Evolutionary conservation across 176 grass and related monocot genomes (phyloP).

Genomic region (Poa annua): DNA sequence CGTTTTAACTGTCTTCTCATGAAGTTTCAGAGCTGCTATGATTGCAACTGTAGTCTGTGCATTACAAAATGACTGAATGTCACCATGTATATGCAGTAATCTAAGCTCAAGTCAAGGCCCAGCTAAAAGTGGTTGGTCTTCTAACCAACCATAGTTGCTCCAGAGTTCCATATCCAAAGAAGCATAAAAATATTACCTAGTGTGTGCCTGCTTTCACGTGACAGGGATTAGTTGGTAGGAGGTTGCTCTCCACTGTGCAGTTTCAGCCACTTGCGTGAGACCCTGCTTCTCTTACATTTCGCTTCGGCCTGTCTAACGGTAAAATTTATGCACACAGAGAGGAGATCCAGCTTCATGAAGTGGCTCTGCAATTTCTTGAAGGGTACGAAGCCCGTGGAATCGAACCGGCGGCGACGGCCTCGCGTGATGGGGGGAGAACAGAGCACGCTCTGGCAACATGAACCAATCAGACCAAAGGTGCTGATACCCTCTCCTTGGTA

Average conservation of each 20-base stretch:
- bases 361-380: slow-evolving; percentile 88
- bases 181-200: slow-evolving; percentile 28
- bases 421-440: slow-evolving; percentile 59
- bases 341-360: slow-evolving; percentile 89
- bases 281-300: slow-evolving; percentile 28
- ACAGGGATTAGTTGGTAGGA: slow-evolving; percentile 44
- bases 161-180: neutral
- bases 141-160: neutral
- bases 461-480: slow-evolving; percentile 72
- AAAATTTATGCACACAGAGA: slow-evolving; percentile 50
- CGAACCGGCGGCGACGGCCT: slow-evolving; percentile 55
- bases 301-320: slow-evolving; percentile 38
- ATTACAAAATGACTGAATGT: neutral
- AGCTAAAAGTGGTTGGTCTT: slow-evolving; percentile 1
- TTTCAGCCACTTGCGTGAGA: slow-evolving; percentile 45
- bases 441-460: slow-evolving; percentile 60
- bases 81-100: neutral
- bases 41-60: neutral
- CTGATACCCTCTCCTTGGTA: slow-evolving; percentile 12
- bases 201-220: slow-evolving; percentile 38
- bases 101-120: neutral
- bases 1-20: neutral
- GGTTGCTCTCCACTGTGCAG: slow-evolving; percentile 45
- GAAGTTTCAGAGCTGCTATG: neutral
- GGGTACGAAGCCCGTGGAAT: slow-evolving; percentile 59